Evolutionary conservation across 2,329 filamentous ascomycete genomes (phyloP).

Genomic region (Daldinia sp.): DNA sequence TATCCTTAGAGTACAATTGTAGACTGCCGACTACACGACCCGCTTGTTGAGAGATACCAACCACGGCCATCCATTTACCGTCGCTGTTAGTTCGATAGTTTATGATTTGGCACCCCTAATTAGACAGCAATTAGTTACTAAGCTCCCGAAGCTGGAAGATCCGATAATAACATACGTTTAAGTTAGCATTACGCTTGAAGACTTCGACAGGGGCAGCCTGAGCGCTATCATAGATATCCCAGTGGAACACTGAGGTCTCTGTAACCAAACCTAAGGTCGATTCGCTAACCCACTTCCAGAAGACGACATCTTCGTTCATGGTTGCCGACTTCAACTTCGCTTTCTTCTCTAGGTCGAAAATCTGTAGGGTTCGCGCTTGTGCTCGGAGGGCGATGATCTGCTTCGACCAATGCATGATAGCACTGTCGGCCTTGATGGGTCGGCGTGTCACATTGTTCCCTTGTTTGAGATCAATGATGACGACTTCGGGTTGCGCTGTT

Average conservation of each 20-base stretch:
- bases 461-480: slow-evolving; percentile 98
- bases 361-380: slow-evolving; percentile 92
- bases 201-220: slow-evolving; percentile 87
- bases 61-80: slow-evolving; percentile 97
- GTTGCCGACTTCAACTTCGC: slow-evolving; percentile 95
- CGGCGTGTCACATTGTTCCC: slow-evolving; percentile 94
- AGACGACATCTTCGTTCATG: slow-evolving; percentile 97
- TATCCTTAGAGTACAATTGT: slow-evolving; percentile 96
- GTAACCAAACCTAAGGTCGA: slow-evolving; percentile 90
- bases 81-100: slow-evolving; percentile 98
- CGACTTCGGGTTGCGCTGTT: slow-evolving; percentile 87
- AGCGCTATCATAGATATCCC: slow-evolving; percentile 91
- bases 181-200: slow-evolving; percentile 93
- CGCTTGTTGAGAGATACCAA: slow-evolving; percentile 93
- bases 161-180: slow-evolving; percentile 71
- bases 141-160: not conserved
- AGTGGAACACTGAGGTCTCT: slow-evolving; percentile 92
- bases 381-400: slow-evolving; percentile 98
- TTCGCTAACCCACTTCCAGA: slow-evolving; percentile 99
- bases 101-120: slow-evolving; percentile 95
- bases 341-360: slow-evolving; percentile 94
- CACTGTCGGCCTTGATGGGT: slow-evolving; percentile 98
- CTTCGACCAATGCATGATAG: slow-evolving; percentile 98
- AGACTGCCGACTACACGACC: slow-evolving; percentile 95
- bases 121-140: slow-evolving; percentile 44